Base-by-base conservation (phyloP, 139 green algal species). In the Choricystis sp. region DNA sequence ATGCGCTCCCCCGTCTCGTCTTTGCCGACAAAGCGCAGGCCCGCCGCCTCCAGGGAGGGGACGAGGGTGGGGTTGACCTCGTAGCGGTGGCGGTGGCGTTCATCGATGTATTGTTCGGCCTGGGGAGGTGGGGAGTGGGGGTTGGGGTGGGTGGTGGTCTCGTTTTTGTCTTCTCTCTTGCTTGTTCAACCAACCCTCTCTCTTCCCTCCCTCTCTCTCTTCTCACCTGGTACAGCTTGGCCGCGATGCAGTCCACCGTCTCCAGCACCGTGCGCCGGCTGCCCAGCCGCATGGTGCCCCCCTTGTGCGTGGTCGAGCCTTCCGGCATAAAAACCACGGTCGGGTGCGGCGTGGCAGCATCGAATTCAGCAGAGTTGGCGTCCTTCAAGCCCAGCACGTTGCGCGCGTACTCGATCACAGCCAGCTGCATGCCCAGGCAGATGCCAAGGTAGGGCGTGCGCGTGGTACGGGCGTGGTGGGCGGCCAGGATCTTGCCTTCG, bases 321-420 rank as follows among this genome's bases (percentile, higher is more conserved):
- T 99, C 93, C 0, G 93, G 93, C 93, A 99, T 98, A 79, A 97
- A 98, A 29, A 98, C 89, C 21, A 99, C 89, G 31, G 77, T 86
- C 0, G 91, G 91, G 40, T 86, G 29, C 3, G 77, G 67, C 0
- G 85, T 94, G 24, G 76, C 85, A 4, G 68, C 66, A 9, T 90
- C 77, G 64, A 96, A 94, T 79, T 99, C 93, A 19, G 87, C 89
- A 49, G 57, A 81, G 85, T 96, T 89, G 59, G 93, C 93, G 9
- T 90, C 79, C 20, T 67, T 66, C 31, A 88, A 63, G 26, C 80
- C 78, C 67, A 98, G 70, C 70, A 96, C 86, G 64, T 88, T 91
- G 63, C 93, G 85, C 2, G 87, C 89, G 82, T 94, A 99, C 74
- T 99, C 93, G n/a, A 99, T 92, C 23, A 98, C 90, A 5, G 87